A percentile compares a stretch with the other conserved stretches of the same genome.
Conservation (phyloP, 2,329 filamentous ascomycete genomes). For the Cladosporium oxysporum region DNA sequence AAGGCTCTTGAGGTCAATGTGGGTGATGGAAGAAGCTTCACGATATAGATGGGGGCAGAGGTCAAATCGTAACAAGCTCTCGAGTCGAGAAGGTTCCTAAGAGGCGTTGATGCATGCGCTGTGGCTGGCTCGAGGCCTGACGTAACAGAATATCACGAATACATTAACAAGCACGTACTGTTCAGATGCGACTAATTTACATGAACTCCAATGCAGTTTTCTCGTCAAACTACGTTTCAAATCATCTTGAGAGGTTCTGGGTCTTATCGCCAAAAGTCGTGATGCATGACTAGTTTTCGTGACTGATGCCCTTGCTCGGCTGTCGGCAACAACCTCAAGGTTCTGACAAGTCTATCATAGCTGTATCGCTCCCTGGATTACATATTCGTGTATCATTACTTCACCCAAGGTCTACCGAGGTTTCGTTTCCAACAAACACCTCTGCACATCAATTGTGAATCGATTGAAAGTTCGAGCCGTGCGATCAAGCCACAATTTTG, state of each 20-base stretch:
- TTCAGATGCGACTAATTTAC: background rate
- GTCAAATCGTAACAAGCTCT: background rate
- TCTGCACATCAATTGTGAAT: background rate
- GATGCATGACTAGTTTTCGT: background rate
- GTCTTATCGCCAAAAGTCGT: background rate
- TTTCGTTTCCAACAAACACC: background rate
- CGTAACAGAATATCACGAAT: background rate
- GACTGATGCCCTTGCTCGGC: background rate
- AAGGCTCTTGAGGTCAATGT: background rate
- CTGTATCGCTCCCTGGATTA: background rate
- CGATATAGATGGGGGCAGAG: background rate
- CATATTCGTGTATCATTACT: conserved; percentile 1
- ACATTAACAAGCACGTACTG: background rate
- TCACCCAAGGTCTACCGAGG: background rate
- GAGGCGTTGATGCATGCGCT: background rate
- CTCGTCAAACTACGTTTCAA: background rate
- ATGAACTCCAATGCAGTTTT: background rate
- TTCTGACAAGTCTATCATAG: background rate
- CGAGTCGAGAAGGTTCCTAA: background rate
- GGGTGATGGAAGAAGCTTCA: background rate
- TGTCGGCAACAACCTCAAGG: background rate
- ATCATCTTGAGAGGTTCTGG: background rate
- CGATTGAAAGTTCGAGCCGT: background rate
- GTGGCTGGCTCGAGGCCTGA: conserved; percentile 1
- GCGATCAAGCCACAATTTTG: conserved; percentile 26